These are phyloP conservation scores for Ceratocystis smalleyi DNA, from an alignment of 2,329 filamentous ascomycete genomes.

Conservation along the genomic window DNA sequence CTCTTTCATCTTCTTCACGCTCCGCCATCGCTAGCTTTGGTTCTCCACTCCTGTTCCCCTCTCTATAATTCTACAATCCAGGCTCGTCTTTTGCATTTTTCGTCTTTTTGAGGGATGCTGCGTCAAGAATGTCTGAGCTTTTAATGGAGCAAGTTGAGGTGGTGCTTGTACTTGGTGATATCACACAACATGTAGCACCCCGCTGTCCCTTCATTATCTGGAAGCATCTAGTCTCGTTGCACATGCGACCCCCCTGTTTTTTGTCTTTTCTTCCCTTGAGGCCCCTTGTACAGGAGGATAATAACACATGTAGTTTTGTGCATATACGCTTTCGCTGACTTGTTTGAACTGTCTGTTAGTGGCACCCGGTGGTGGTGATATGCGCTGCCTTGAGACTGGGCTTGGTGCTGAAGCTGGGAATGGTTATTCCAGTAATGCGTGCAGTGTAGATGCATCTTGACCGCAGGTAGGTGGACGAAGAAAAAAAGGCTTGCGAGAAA, in stretches of 20 bases:
- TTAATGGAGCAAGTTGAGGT: not conserved
- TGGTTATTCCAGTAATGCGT: not conserved
- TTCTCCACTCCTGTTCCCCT: no score
- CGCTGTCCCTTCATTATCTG: not conserved
- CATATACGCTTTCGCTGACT: not conserved
- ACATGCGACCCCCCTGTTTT: not conserved
- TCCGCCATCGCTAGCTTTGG: no score
- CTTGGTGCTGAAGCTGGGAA: not conserved
- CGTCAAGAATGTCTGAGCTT: not conserved
- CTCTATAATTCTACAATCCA: no score
- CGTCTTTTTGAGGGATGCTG: slow-evolving; percentile 8
- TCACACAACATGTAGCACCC: not conserved
- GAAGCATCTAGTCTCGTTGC: not conserved
- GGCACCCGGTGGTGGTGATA: not conserved
- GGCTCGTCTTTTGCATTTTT: not conserved
- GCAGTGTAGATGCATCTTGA: not conserved
- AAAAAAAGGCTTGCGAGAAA: not conserved
- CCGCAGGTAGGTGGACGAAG: not conserved
- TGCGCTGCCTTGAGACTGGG: not conserved
- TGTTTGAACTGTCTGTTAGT: not conserved
- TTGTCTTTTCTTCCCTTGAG: not conserved
- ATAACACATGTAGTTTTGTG: not conserved
- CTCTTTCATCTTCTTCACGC: slow-evolving; percentile 9
- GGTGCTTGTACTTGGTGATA: not conserved
- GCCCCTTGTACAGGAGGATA: not conserved